A percentile compares a stretch with the other conserved stretches of the same genome.
Evolutionary conservation across 108 stramenopile genomes (phyloP).

Genomic region (Cyclotella cryptica): DNA sequence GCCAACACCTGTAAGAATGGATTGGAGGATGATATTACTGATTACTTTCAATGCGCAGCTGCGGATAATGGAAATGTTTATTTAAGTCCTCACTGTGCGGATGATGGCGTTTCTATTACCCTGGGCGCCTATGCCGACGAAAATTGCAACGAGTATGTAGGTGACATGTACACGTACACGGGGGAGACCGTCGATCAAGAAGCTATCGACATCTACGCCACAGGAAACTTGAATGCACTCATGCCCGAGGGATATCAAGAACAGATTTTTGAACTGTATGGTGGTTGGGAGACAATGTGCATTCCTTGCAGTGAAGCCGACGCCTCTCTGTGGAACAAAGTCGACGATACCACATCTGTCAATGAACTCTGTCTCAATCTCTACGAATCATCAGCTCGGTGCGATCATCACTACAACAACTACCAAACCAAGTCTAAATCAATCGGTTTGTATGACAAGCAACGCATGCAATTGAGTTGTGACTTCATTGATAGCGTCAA

Average conservation of each 20-base stretch:
- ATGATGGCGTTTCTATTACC: constrained; percentile 69
- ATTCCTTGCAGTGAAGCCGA: constrained; percentile 65
- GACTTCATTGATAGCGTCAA: constrained; percentile 74
- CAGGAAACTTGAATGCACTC: background rate
- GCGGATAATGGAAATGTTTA: constrained; percentile 55
- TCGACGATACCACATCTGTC: constrained; percentile 39
- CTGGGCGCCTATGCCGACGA: constrained; percentile 81
- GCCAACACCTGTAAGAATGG: constrained; percentile 20
- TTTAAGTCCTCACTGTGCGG: constrained; percentile 76
- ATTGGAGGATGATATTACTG: constrained; percentile 18
- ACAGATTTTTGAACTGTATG: background rate
- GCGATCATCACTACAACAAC: constrained; percentile 65
- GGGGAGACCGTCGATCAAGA: constrained; percentile 27
- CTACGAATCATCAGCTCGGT: constrained; percentile 70
- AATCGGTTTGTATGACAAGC: constrained; percentile 30
- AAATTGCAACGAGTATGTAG: constrained; percentile 70
- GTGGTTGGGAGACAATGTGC: constrained; percentile 48
- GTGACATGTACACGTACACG: constrained; percentile 22
- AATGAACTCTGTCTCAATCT: constrained; percentile 68
- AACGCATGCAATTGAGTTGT: constrained; percentile 62
- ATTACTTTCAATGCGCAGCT: constrained; percentile 48
- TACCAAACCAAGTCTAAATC: constrained; percentile 36
- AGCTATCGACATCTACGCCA: constrained; percentile 45
- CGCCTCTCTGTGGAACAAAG: constrained; percentile 7
- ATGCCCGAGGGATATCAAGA: constrained; percentile 25